A percentile compares a stretch with the other conserved stretches of the same genome.
These are phyloP conservation scores for Neofusicoccum cordaticola DNA, from an alignment of 2,329 filamentous ascomycete genomes.

Conservation along the genomic window DNA sequence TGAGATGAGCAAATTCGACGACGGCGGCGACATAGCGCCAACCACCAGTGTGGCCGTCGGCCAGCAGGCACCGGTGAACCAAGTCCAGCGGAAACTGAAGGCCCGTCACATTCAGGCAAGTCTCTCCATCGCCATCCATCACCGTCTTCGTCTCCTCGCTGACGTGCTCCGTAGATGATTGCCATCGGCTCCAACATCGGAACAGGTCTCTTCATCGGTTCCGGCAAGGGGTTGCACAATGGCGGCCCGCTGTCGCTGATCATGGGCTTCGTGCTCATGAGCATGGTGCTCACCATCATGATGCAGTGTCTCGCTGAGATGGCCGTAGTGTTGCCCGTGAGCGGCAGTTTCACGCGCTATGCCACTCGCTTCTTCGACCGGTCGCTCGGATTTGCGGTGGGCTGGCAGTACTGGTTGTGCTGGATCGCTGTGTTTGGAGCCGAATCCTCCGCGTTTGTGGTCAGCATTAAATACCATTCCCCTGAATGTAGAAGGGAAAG, in stretches of 20 bases:
- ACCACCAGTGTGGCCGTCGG: background rate
- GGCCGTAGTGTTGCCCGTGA: slow-evolving; percentile 84
- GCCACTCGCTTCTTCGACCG: slow-evolving; percentile 95
- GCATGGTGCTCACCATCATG: slow-evolving; percentile 85
- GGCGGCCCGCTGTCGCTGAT: slow-evolving; percentile 37
- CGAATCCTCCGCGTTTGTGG: background rate
- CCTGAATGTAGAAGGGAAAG: too few relatives aligned
- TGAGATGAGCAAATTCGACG: background rate
- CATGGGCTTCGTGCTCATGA: slow-evolving; percentile 58
- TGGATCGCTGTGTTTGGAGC: slow-evolving; percentile 70
- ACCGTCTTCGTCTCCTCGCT: slow-evolving; percentile 24
- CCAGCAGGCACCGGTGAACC: background rate
- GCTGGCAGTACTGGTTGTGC: slow-evolving; percentile 88
- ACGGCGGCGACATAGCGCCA: background rate
- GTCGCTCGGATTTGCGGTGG: slow-evolving; percentile 92
- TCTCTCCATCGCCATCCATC: slow-evolving; percentile 20
- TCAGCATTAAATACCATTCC: slow-evolving; percentile 50
- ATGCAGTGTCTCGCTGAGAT: slow-evolving; percentile 90
- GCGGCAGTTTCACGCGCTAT: slow-evolving; percentile 88
- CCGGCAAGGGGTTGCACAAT: slow-evolving; percentile 45
- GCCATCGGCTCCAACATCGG: slow-evolving; percentile 64
- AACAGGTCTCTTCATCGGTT: slow-evolving; percentile 78
- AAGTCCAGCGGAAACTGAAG: slow-evolving; percentile 36
- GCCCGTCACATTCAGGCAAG: slow-evolving; percentile 38
- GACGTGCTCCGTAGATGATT: slow-evolving; percentile 68